Percentiles rank a stretch among this genome's conserved stretches.
Conservation (phyloP, 441 rosid genomes). For the Aleurites moluccanus region DNA sequence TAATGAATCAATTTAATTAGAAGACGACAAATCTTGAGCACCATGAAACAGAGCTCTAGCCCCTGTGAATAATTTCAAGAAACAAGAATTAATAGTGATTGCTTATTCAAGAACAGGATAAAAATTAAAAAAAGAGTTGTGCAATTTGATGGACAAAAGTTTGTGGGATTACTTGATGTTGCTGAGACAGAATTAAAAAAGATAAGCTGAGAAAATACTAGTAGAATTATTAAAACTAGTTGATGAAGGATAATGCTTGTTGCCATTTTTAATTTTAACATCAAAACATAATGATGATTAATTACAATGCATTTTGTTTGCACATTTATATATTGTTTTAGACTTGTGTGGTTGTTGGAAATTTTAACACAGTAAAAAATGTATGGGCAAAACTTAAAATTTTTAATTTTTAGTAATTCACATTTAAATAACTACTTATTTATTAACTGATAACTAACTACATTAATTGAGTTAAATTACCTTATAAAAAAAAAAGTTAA, state of each 20-base stretch:
- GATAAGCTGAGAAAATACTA: conserved; percentile 1
- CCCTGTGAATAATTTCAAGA: conserved; percentile 8
- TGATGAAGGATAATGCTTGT: not conserved
- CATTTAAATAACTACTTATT: too few species aligned
- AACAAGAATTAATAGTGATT: not conserved
- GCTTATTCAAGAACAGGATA: not conserved
- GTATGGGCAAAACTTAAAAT: not conserved
- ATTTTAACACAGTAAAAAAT: not conserved
- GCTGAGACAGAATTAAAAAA: not conserved
- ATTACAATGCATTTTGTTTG: not conserved
- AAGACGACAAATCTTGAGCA: not conserved
- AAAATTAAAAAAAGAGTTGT: not conserved
- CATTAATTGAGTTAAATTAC: too few species aligned
- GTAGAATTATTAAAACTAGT: not conserved
- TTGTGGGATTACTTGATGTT: conserved; percentile 12
- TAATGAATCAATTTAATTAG: not conserved
- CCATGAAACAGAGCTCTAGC: not conserved
- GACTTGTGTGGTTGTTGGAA: not conserved
- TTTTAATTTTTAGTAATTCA: too few species aligned
- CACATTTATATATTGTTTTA: conserved; percentile 4
- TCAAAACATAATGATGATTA: not conserved
- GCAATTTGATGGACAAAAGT: not conserved
- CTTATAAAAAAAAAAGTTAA: too few species aligned
- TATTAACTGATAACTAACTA: too few species aligned
- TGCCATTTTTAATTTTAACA: not conserved